Percentiles rank a stretch among this genome's conserved stretches.
These are phyloP conservation scores for Aspergillus niger DNA, from an alignment of 2,329 filamentous ascomycete species.

Conservation along the genomic window DNA sequence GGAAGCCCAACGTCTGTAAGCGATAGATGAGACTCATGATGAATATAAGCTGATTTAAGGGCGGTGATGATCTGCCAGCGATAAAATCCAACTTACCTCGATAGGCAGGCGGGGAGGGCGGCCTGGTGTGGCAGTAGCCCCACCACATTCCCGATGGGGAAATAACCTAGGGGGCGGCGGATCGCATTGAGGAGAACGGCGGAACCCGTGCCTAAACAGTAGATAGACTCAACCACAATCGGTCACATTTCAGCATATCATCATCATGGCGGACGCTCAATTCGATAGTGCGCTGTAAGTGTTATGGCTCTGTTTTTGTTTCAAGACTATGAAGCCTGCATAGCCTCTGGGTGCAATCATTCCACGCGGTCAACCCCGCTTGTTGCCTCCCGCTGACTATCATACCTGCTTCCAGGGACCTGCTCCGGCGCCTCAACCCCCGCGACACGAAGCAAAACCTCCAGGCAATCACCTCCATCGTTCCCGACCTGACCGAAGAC, in stretches of 20 bases:
- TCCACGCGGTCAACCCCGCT: constrained; percentile 27
- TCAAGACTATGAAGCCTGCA: neutral
- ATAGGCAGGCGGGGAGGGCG: neutral
- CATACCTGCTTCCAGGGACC: constrained; percentile 66
- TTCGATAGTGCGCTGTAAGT: constrained; percentile 56
- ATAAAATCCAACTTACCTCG: neutral
- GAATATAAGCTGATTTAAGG: neutral
- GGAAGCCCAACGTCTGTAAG: neutral
- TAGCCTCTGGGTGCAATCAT: neutral
- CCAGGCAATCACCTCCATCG: constrained; percentile 81
- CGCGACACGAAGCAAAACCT: constrained; percentile 89
- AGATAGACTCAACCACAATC: constrained; percentile 19
- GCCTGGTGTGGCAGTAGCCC: neutral
- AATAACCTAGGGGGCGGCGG: neutral
- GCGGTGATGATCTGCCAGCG: neutral
- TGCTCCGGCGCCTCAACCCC: constrained; percentile 95
- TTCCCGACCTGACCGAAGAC: constrained; percentile 92
- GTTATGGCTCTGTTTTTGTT: neutral
- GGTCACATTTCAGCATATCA: constrained; percentile 14
- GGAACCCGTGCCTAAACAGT: constrained; percentile 21
- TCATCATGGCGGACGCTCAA: constrained; percentile 50
- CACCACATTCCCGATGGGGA: neutral
- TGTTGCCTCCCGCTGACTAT: constrained; percentile 30
- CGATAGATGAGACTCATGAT: neutral
- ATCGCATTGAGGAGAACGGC: neutral